Base-by-base conservation (phyloP, 1,139 yeast species). In the Saccharomyces hybrid region DNA sequence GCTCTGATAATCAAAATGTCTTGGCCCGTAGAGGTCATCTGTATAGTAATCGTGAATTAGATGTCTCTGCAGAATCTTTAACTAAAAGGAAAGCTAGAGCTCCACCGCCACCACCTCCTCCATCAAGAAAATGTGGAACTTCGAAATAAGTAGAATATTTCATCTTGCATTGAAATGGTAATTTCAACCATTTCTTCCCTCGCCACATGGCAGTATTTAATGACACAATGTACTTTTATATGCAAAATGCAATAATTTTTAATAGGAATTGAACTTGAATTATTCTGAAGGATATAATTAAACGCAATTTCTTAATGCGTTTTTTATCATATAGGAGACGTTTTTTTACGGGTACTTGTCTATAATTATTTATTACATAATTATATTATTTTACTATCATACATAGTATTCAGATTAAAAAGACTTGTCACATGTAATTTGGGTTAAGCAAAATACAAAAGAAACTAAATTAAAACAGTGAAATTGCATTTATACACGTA, bases 51-150 rank as follows among this genome's bases (percentile, higher is more conserved):
- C 44, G 26, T 38, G 44, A 11, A 25, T 8, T 26, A 20, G 52
- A 65, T 28, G 58, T 66, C 4, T 72, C 76, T 2, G 61, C 72
- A 20, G 72, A 69, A 47, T 72, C 76, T 20, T 60, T 73, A 14
- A 69, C 69, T 27, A 57, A 20, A 13, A 53, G 54, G 14, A 51
- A 44, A 6, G 52, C 16, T 42, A 48, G 41, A 47, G 49, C 47
- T 9, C 49, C 34, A 28, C 41, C 41, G 7, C 54, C 57, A 14
- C 57, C 57, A 4, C 57, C 57, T 2, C 56, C 57, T 4, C 58
- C 58, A 11, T 30, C 54, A 27, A 44, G 54, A 28, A 48, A 48
- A 23, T 47, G 14, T 27, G 48, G 20, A 23, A 38, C 32, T 30
- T 6, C 23, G 47, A 27, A 51, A 51, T 41, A 26, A 46, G 38